These are phyloP conservation scores for Exophiala dermatitidis DNA, from an alignment of 2,329 filamentous ascomycete species.

Conservation along the genomic window DNA sequence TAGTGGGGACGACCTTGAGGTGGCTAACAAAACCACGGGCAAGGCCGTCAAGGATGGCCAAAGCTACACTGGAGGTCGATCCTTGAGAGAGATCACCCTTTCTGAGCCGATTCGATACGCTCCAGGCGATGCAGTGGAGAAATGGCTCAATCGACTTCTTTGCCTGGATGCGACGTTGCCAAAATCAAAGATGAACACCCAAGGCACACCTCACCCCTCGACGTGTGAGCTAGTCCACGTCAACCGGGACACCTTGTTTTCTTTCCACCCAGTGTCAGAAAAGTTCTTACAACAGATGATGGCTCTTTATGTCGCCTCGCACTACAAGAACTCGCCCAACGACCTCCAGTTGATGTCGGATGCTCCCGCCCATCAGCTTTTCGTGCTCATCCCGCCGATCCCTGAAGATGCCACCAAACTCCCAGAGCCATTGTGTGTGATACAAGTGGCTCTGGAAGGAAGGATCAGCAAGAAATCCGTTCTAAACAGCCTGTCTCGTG, in stretches of 20 bases:
- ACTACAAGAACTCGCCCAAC: slow-evolving; percentile 97
- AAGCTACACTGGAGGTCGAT: slow-evolving; percentile 59
- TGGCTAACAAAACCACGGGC: slow-evolving; percentile 73
- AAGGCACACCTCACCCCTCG: slow-evolving; percentile 81
- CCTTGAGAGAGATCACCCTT: slow-evolving; percentile 83
- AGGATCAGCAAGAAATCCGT: slow-evolving; percentile 92
- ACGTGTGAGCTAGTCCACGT: slow-evolving; percentile 89
- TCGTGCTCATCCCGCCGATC: slow-evolving; percentile 83
- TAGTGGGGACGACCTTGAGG: slow-evolving; percentile 54
- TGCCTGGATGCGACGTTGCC: slow-evolving; percentile 90
- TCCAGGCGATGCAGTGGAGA: slow-evolving; percentile 82
- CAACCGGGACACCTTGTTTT: slow-evolving; percentile 95
- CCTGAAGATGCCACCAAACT: slow-evolving; percentile 68
- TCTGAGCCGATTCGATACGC: slow-evolving; percentile 92
- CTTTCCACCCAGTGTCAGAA: slow-evolving; percentile 93
- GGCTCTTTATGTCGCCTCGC: slow-evolving; percentile 89
- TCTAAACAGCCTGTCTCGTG: slow-evolving; percentile 78
- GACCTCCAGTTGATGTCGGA: slow-evolving; percentile 98
- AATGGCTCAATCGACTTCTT: slow-evolving; percentile 89
- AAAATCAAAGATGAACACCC: slow-evolving; percentile 61
- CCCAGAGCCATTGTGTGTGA: slow-evolving; percentile 87
- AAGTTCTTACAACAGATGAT: slow-evolving; percentile 98
- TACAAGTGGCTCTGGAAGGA: slow-evolving; percentile 90
- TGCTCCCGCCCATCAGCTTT: slow-evolving; percentile 91
- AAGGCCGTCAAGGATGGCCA: slow-evolving; percentile 60